Evolutionary conservation across 2,329 filamentous ascomycete species (phyloP), one percentile per base, ranked within the genome.

Genomic region (Aspergillus felis): DNA sequence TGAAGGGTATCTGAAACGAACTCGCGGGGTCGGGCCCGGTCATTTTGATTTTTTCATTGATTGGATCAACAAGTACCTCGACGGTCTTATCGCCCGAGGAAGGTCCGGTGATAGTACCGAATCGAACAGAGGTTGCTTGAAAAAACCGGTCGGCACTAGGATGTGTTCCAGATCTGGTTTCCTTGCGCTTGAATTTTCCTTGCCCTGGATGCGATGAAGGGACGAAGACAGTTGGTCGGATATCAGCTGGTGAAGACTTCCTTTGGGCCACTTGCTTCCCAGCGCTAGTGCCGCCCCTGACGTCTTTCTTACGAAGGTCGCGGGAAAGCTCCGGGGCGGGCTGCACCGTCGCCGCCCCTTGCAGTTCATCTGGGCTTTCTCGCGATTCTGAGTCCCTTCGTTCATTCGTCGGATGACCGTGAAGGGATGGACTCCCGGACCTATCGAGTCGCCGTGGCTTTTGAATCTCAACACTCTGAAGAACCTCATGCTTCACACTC

Each of bases 301-400:
- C 20, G 35, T 57, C 51, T 22, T 54, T 60, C n/a, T 42, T 57
- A 48, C 41, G 50, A 25, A 49, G 53, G 29, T 35, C 50, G 32
- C 49, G 28, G 17, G 66, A 50, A n/a, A 46, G 38, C 5, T 51
- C 58, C 8, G 64, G 63, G 25, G 61, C 24, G 27, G 61, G 66
- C 4, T 57, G 52, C 41, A 69, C 70, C 4, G 74, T 74, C 42
- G 63, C 69, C 9, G 65, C 72, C 10, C 73, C 74, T 56, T 77
- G 75, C 2, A 77, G 58, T 55, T 73, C 75, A 65, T 77, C 75
- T 4, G 74, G 66, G 55, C 75, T 77, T 42, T 76, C 74, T 42
- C 67, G 63, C n/a, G 54, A 50, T 25, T 60, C 62, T 20, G 55
- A 57, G 38, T 25, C 14, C 20, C 50, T 61, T 32, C 38, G 53